Evolutionary conservation across 176 grass and related monocot genomes (phyloP).

Genomic region (Sorghum bicolor): DNA sequence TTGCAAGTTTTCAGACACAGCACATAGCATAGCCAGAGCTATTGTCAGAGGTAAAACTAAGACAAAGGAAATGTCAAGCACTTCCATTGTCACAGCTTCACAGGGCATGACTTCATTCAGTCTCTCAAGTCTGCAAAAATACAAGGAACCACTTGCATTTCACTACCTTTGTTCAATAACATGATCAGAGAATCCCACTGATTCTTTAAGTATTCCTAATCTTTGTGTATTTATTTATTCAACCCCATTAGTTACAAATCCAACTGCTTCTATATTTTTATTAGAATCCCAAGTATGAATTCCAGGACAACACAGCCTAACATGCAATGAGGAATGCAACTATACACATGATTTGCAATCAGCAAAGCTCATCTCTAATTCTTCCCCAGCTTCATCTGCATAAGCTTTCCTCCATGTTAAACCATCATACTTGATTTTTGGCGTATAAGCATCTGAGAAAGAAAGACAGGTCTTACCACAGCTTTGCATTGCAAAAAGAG

Average conservation of each 20-base stretch:
- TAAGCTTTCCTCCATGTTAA: not conserved
- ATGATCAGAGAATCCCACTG: not conserved
- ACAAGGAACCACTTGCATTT: not conserved
- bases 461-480: constrained; percentile 48
- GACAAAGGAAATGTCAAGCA: not conserved
- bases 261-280: not conserved
- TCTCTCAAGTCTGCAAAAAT: not conserved
- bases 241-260: not conserved
- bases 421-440: not conserved
- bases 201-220: not conserved
- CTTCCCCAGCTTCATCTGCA: not conserved
- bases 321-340: not conserved
- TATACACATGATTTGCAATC: not conserved
- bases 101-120: not conserved
- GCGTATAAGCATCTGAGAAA: not conserved
- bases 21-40: not conserved
- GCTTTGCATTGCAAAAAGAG: constrained; percentile 88
- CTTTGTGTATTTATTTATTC: not conserved
- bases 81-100: not conserved
- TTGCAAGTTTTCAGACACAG: not conserved
- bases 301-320: not conserved
- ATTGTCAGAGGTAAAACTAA: not conserved
- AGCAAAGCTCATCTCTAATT: not conserved
- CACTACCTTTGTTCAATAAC: not conserved
- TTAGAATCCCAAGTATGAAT: not conserved